A percentile compares a stretch with the other conserved stretches of the same genome.
These are phyloP conservation scores for Arabidopsis arenosa DNA, from an alignment of 345 rosid genomes.

Conservation along the genomic window DNA sequence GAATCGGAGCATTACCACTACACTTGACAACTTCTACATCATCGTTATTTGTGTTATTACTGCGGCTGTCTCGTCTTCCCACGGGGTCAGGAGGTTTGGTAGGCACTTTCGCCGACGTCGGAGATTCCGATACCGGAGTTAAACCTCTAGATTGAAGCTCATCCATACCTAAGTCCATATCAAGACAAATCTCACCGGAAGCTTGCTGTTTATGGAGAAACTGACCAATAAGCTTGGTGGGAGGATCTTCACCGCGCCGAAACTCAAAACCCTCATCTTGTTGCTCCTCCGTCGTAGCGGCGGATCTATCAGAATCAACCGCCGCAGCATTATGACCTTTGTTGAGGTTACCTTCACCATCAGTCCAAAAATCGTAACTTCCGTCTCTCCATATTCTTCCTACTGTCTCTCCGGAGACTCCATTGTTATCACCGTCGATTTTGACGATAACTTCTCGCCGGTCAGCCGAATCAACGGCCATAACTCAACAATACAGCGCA, in stretches of 20 bases:
- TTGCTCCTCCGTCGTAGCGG: slow-evolving; percentile 1
- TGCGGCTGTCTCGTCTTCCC: slow-evolving; percentile 32
- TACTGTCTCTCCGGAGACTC: slow-evolving; percentile 25
- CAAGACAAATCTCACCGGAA: slow-evolving; percentile 57
- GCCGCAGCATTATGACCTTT: slow-evolving; percentile 12
- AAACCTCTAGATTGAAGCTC: slow-evolving; percentile 46
- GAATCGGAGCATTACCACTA: slow-evolving; percentile 48
- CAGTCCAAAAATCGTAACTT: slow-evolving; percentile 68
- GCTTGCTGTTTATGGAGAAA: slow-evolving; percentile 59
- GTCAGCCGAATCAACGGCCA: slow-evolving; percentile 55
- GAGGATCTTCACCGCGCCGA: slow-evolving; percentile 47
- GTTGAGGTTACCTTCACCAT: slow-evolving; percentile 38
- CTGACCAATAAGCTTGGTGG: slow-evolving; percentile 55
- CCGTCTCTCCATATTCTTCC: slow-evolving; percentile 62
- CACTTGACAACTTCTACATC: slow-evolving; percentile 54
- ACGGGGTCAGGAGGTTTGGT: slow-evolving; percentile 19
- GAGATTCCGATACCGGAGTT: slow-evolving; percentile 46
- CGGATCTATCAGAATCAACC: slow-evolving; percentile 30
- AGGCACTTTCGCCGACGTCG: slow-evolving; percentile 1
- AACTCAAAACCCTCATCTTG: slow-evolving; percentile 46
- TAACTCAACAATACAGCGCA: slow-evolving; percentile 13
- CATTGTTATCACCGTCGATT: slow-evolving; percentile 43
- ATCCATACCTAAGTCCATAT: slow-evolving; percentile 56
- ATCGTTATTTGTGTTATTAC: slow-evolving; percentile 2
- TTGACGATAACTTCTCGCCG: slow-evolving; percentile 50